Evolutionary conservation across 495 filamentous ascomycete genomes (phyloP).

Genomic region (Sabuloglossum arenarium): DNA sequence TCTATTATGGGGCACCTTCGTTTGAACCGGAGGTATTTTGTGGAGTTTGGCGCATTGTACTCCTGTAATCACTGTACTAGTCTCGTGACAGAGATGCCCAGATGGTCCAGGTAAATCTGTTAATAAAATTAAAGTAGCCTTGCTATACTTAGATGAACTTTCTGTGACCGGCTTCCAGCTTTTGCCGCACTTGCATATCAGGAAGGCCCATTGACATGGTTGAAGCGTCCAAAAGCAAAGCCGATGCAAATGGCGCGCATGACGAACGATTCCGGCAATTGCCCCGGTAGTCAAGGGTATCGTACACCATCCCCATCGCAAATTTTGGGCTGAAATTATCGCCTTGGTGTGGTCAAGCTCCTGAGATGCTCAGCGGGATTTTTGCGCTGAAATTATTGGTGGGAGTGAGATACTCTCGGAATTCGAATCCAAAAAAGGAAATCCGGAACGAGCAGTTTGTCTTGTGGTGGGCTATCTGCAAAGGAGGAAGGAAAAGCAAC

Average conservation of each 20-base stretch:
- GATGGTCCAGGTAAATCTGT: background rate
- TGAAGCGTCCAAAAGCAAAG: background rate
- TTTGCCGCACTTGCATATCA: background rate
- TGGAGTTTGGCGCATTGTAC: background rate
- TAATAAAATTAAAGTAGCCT: background rate
- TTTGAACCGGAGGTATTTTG: background rate
- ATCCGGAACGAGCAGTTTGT: background rate
- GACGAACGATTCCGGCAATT: background rate
- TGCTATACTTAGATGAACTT: background rate
- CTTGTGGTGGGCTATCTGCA: background rate
- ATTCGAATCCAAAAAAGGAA: background rate
- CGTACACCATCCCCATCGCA: background rate
- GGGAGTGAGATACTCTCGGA: background rate
- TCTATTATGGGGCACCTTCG: background rate
- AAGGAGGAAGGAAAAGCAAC: background rate
- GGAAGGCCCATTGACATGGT: background rate
- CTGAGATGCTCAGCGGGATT: background rate
- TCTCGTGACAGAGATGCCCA: background rate
- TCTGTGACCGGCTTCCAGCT: background rate
- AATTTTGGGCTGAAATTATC: background rate
- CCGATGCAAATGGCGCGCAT: background rate
- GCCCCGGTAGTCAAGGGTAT: background rate
- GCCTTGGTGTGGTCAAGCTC: background rate
- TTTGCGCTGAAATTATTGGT: background rate
- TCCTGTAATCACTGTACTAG: background rate